A percentile compares a stretch with the other conserved stretches of the same genome.
Evolutionary conservation across 768 basidiomycete genomes (phyloP).

Genomic region (Pleurotus eryngii): DNA sequence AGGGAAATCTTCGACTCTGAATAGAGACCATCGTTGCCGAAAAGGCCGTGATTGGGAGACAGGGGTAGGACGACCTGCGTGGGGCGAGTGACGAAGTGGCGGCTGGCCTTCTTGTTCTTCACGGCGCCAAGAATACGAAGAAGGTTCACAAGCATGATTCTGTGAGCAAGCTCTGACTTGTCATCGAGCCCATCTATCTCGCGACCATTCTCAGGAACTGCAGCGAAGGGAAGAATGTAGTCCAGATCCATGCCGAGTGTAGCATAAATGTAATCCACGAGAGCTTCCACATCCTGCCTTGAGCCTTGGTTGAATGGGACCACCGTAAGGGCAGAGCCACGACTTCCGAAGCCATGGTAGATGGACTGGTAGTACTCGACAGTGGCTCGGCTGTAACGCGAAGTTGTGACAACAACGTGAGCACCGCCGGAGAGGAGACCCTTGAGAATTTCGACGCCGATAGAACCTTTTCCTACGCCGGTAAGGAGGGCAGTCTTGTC

Average conservation of each 20-base stretch:
- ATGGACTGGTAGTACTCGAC: conserved; percentile 99
- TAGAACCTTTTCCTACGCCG: conserved; percentile 96
- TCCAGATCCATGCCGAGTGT: conserved; percentile 95
- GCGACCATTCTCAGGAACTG: conserved; percentile 97
- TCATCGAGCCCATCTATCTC: conserved; percentile 98
- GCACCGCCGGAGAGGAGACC: conserved; percentile 95
- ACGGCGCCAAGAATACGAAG: conserved; percentile 95
- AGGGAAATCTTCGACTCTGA: conserved; percentile 98
- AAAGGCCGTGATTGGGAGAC: conserved; percentile 96
- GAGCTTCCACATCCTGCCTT: conserved; percentile 96
- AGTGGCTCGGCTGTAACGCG: conserved; percentile 91
- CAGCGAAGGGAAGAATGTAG: conserved; percentile 98
- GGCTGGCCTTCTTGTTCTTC: conserved; percentile 96
- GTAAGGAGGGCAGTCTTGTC: conserved; percentile 98
- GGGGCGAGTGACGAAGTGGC: conserved; percentile 94
- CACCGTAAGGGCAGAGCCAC: conserved; percentile 94
- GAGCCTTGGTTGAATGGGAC: conserved; percentile 99
- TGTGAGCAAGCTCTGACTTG: conserved; percentile 95
- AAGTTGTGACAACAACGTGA: conserved; percentile 96
- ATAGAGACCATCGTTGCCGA: conserved; percentile 97
- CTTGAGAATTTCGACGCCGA: conserved; percentile 96
- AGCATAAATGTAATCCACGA: conserved; percentile 97
- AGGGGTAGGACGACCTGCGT: conserved; percentile 98
- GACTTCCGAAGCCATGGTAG: conserved; percentile 92
- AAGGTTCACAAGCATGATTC: conserved; percentile 98